phyloP scores from a whole-genome alignment of 768 basidiomycete genomes.

The Holtermanniella nyarrowii region DNA sequence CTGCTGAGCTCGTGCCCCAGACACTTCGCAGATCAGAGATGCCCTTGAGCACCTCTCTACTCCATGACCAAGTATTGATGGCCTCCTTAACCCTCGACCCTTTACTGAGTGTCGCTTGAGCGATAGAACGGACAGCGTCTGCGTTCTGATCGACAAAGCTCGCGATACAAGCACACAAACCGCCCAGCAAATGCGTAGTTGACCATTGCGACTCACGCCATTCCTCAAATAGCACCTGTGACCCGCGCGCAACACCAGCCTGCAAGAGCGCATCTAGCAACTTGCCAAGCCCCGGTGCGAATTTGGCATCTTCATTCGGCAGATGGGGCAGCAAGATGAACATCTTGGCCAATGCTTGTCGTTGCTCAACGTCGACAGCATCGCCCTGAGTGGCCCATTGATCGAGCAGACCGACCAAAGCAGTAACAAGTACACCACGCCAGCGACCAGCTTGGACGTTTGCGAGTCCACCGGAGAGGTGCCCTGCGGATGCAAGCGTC shows the following conservation, averaged over 20 bases:
- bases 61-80: constrained; percentile 20
- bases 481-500: constrained; percentile 32
- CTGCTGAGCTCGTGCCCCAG: not conserved
- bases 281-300: constrained; percentile 6
- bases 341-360: constrained; percentile 12
- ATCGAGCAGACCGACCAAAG: constrained; percentile 5
- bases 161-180: constrained; percentile 2
- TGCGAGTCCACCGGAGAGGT: constrained; percentile 27
- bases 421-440: constrained; percentile 18
- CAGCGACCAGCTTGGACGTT: constrained; percentile 39
- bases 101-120: not conserved
- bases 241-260: not conserved
- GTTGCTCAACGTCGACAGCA: constrained; percentile 1
- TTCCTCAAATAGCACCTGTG: not conserved
- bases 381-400: not conserved
- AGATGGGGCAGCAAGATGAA: constrained; percentile 17
- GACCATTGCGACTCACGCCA: constrained; percentile 25
- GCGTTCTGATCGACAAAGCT: not conserved
- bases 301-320: constrained; percentile 6
- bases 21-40: constrained; percentile 2
- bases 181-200: constrained; percentile 13
- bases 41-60: constrained; percentile 19
- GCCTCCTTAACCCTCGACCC: constrained; percentile 2
- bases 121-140: not conserved
- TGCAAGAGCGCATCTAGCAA: constrained; percentile 3